Evolutionary conservation across 257 asterid species (phyloP), one percentile per base, ranked within the genome.

Genomic region (Solanum bukasovii): DNA sequence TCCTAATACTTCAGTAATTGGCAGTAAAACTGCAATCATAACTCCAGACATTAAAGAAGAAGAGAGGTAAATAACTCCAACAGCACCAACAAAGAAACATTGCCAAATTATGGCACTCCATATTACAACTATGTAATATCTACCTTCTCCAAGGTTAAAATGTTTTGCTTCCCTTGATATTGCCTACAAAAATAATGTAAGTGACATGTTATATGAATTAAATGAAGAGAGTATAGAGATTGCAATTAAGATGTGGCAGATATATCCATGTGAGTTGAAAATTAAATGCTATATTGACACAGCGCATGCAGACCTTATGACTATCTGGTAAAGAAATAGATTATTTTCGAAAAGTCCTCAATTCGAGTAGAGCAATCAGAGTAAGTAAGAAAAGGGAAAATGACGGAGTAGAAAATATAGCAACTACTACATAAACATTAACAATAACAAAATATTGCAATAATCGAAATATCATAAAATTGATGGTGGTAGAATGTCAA

Each of bases 341-440:
- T 2, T 20, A 9, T 0, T 59, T 59, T 20, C 0, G 0, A 3
- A 59, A 59, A 1, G 23, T 0, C 2, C 67, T 59, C 0, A 0
- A 59, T 4, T 59, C 2, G 1, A 59, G 27, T 20, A 59, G 11
- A 59, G 9, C 4, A 59, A 59, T 59, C 5, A 59, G 1, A 59
- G 1, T 59, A 59, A 5, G 8, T 14, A 49, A 14, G 23, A 49
- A 49, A 49, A 49, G 61, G 3, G 5, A 59, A 59, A 59, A 59
- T 20, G 25, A 59, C 2, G 0, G 4, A 20, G 65, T 56, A 20
- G 1, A 20, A 56, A 56, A 56, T 56, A 18, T 56, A 7, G 25
- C 4, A 56, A 2, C 4, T 56, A 6, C 25, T 18, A 18, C 0
- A 18, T 1, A 56, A 20, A 7, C 11, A 56, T 6, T 56, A 18